Base-by-base conservation (phyloP, 345 rosid species). In the Psidium friedrichsthalianum region DNA sequence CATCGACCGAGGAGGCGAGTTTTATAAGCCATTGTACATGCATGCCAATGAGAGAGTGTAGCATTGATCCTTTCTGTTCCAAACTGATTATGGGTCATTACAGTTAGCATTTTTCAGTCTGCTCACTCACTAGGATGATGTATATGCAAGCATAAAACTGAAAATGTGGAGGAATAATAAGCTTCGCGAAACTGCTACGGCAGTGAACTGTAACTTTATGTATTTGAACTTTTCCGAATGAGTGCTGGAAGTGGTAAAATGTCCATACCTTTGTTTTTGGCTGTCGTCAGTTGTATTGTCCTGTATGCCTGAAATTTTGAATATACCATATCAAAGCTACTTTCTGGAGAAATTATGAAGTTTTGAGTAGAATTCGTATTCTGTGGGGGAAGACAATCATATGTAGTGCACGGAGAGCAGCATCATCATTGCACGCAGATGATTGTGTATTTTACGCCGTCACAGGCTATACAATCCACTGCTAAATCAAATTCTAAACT, bases 1-100 rank as follows among this genome's bases (percentile, higher is more conserved):
- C 93, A 82, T 20, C 90, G 2, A 91, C 93, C 4, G 93, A 90
- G 87, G 93, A 91, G 58, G 88, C 89, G 55, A 91, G 93, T 87
- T 91, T 90, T 90, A n/a, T 91, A 85, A 91, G 89, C 86, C 86
- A 55, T 56, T 56, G 82, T 76, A 78, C 44, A 16, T 20, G 25
- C 10, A 59, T 25, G 54, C 14, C 25, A 36, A 69, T 36, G 80
- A 24, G 24, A 14, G 11, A 69, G 25, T 36, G 25, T 64, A 64
- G 20, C 47, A 32, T 64, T 10, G 6, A 69, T 69, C 47, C 36
- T 36, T 36, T 69, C 7, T 69, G 47, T 21, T 18, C 25, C 1
- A 69, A 24, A 18, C 40, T 18, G 25, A 36, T 36, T 20, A 0
- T 69, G 80, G 22, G 3, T 2, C 47, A 5, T 11, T 40, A 69